Base-by-base conservation (phyloP, 1,284 basidiomycete species). In the Entoloma clypeatum region DNA sequence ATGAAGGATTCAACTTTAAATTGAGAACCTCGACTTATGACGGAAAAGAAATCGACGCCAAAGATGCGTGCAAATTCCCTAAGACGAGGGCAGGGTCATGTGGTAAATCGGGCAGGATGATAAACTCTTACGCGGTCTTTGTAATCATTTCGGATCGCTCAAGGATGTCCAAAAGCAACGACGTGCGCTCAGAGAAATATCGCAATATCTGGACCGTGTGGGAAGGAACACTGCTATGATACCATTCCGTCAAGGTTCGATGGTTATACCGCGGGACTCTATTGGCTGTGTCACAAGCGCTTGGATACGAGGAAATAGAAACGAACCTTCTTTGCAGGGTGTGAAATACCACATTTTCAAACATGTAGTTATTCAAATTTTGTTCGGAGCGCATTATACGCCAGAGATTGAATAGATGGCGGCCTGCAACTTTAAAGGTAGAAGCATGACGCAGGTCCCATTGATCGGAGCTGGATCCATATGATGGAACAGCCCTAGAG, bases 1-100 rank as follows among this genome's bases (percentile, higher is more conserved):
- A 99, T 86, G 67, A 99, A 95, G 0, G 92, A 93, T 68, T 99
- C 95, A 14, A 99, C 95, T 66, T 98, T 98, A 73, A 92, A 98
- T 55, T 99, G 95, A 2, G 92, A 95, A 1, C 95, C 95, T 22
- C 96, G 80, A 50, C 82, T 92, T 44, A 97, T 79, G 30, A 98
- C 94, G 0, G 93, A 96, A 58, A 87, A 91, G 61, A 98, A 98
- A 64, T 99, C 95, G 36, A 99, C 86, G 0, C 95, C 95, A 53
- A 97, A 97, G 9, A 98, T 90, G 9, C 95, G 81, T 13, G 95
- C 93, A 55, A 97, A 97, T 62, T 99, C 95, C 4, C 92, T 94
- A 54, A 28, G 38, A 17, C 29, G 21, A 23, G 1, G 19, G 26
- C 23, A 14, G 19, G 23, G 33, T 44, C 7, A 22, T 14, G 5